These are phyloP conservation scores for Coniosporium tulheliwenetii DNA, from an alignment of 2,329 filamentous ascomycete species.

Conservation along the genomic window DNA sequence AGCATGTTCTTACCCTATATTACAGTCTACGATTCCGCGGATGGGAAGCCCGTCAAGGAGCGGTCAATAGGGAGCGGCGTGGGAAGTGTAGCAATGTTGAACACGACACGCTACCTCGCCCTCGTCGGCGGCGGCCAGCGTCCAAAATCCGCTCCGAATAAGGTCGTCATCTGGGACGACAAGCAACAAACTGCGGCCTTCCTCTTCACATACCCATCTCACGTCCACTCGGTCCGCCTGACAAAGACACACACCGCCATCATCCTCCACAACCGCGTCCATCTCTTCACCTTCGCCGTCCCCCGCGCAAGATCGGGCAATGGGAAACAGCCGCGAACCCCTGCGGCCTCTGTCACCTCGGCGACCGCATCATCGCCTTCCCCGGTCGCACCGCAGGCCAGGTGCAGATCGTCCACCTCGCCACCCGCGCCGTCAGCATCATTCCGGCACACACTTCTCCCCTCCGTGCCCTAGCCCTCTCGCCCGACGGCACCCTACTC, in stretches of 20 bases:
- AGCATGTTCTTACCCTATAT: no score
- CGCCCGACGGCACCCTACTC: conserved; percentile 62
- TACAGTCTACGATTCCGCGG: no score
- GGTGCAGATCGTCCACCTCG: conserved; percentile 70
- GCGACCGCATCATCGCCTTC: conserved; percentile 59
- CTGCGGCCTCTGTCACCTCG: conserved; percentile 64
- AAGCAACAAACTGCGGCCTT: conserved; percentile 58
- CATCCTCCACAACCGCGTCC: conserved; percentile 65
- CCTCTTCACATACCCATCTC: conserved; percentile 57
- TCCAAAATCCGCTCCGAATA: conserved; percentile 77
- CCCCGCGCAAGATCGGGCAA: conserved; percentile 51
- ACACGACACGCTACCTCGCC: conserved; percentile 71
- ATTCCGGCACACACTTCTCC: conserved; percentile 77
- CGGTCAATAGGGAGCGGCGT: conserved; percentile 42
- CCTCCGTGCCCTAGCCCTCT: conserved; percentile 65
- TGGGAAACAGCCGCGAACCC: conserved; percentile 83
- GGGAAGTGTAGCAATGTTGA: conserved; percentile 73
- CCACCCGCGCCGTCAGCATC: conserved; percentile 73
- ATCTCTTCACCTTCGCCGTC: conserved; percentile 62
- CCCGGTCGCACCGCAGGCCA: conserved; percentile 80
- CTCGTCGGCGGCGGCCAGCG: conserved; percentile 76
- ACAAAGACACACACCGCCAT: conserved; percentile 64
- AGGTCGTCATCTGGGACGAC: conserved; percentile 89
- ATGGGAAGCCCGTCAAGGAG: no score
- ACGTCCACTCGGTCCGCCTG: conserved; percentile 66